Evolutionary conservation across 306 rosid species (phyloP).

Genomic region (Macrotyloma uniflorum): DNA sequence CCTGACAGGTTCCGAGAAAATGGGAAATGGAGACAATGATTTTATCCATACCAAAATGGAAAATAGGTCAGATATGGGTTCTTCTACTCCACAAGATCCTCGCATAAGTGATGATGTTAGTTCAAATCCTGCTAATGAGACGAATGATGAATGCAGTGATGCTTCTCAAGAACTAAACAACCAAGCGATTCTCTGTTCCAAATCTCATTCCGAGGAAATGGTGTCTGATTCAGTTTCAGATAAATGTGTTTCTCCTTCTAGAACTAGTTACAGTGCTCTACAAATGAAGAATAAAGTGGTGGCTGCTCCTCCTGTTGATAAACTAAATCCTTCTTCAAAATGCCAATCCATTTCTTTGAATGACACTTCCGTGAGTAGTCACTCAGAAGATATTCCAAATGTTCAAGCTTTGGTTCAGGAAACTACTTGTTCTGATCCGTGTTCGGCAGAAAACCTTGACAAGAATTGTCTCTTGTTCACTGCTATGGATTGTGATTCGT

Average conservation of each 20-base stretch:
- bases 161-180: slow-evolving; percentile 49
- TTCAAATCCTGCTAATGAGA: slow-evolving; percentile 45
- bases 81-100: slow-evolving; percentile 50
- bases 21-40: slow-evolving; percentile 40
- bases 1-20: slow-evolving; percentile 50
- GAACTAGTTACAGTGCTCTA: slow-evolving; percentile 1
- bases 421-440: slow-evolving; percentile 34
- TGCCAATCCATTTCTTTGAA: not conserved
- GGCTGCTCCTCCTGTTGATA: slow-evolving; percentile 33
- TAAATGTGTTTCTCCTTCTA: slow-evolving; percentile 46
- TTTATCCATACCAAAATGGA: slow-evolving; percentile 35
- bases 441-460: slow-evolving; percentile 40
- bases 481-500: not conserved
- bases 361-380: slow-evolving; percentile 23
- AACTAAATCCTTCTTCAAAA: slow-evolving; percentile 35
- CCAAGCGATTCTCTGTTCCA: slow-evolving; percentile 30
- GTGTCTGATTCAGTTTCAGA: slow-evolving; percentile 42
- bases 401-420: slow-evolving; percentile 38
- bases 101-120: slow-evolving; percentile 51
- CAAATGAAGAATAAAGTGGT: slow-evolving; percentile 28
- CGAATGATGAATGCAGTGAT: slow-evolving; percentile 45
- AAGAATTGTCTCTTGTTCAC: slow-evolving; percentile 30
- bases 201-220: slow-evolving; percentile 43
- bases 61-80: slow-evolving; percentile 45
- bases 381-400: slow-evolving; percentile 24